These are phyloP conservation scores for Termitomyces sp. DNA, from an alignment of 768 basidiomycete species.

Conservation along the genomic window DNA sequence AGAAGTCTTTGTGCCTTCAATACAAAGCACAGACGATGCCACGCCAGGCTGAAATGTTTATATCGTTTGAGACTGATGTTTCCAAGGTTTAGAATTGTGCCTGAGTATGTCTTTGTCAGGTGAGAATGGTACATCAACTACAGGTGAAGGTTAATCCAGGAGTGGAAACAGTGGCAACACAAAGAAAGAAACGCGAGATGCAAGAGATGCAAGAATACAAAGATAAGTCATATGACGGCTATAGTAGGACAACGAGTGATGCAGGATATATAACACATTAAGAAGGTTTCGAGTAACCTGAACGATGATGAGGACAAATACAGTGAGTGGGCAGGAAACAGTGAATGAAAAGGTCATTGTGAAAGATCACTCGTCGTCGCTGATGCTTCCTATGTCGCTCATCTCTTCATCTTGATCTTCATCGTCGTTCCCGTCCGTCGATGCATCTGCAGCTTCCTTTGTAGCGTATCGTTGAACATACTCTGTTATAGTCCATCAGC, in stretches of 20 bases:
- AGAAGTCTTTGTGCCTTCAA: conserved; percentile 53
- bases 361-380: conserved; percentile 50
- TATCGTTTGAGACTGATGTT: background rate
- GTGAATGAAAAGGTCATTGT: conserved; percentile 1
- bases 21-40: conserved; percentile 19
- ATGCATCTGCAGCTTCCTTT: conserved; percentile 81
- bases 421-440: conserved; percentile 51
- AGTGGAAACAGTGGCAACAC: background rate
- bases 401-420: conserved; percentile 80
- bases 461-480: conserved; percentile 96
- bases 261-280: conserved; percentile 15
- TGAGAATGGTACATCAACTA: conserved; percentile 16
- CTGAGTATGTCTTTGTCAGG: conserved; percentile 8
- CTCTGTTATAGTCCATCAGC: conserved; percentile 43
- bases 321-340: conserved; percentile 3
- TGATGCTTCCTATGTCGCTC: conserved; percentile 83
- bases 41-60: conserved; percentile 8
- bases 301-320: conserved; percentile 8
- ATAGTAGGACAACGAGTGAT: conserved; percentile 3
- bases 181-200: conserved; percentile 6
- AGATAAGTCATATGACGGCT: conserved; percentile 2
- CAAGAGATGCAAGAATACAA: conserved; percentile 11
- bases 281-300: background rate
- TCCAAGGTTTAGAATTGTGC: background rate
- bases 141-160: conserved; percentile 12